Evolutionary conservation across 2,329 filamentous ascomycete species (phyloP).

Genomic region (Aspergillus sp.): DNA sequence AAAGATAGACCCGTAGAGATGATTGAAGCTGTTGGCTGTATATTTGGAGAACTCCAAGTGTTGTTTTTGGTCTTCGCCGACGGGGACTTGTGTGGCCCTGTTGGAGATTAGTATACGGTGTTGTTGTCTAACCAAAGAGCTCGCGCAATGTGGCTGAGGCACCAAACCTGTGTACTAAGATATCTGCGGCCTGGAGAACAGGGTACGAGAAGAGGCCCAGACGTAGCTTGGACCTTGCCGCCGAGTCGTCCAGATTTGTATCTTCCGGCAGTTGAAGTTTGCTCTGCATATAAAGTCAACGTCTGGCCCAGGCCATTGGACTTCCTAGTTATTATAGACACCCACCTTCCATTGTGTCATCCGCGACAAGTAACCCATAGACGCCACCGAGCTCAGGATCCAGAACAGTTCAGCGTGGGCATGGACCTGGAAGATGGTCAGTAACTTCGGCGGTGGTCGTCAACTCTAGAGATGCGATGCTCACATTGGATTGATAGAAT

Average conservation of each 20-base stretch:
- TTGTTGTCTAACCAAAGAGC: too few species aligned
- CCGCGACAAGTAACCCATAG: conserved; percentile 88
- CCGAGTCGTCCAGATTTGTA: conserved; percentile 56
- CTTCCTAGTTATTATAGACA: too few species aligned
- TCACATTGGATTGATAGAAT: conserved; percentile 77
- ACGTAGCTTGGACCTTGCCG: conserved; percentile 65
- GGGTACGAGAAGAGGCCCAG: conserved; percentile 94
- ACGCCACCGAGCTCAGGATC: conserved; percentile 89
- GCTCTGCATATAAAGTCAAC: conserved; percentile 51
- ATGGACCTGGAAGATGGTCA: conserved; percentile 54
- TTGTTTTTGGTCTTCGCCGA: conserved; percentile 92
- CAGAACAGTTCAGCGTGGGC: conserved; percentile 92
- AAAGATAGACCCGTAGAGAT: conserved; percentile 64
- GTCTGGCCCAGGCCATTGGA: too few species aligned
- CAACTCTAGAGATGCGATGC: conserved; percentile 21
- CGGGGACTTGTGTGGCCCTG: conserved; percentile 88
- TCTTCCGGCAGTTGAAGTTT: conserved; percentile 67
- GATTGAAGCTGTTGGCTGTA: conserved; percentile 83
- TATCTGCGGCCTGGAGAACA: conserved; percentile 91
- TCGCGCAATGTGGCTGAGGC: not conserved
- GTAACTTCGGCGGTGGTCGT: not conserved
- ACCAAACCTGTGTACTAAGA: conserved; percentile 74
- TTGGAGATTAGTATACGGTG: conserved; percentile 15
- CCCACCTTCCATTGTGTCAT: conserved; percentile 99
- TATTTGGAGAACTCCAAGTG: conserved; percentile 92